Base-by-base conservation (phyloP, 345 rosid species). In the Pistacia atlantica region DNA sequence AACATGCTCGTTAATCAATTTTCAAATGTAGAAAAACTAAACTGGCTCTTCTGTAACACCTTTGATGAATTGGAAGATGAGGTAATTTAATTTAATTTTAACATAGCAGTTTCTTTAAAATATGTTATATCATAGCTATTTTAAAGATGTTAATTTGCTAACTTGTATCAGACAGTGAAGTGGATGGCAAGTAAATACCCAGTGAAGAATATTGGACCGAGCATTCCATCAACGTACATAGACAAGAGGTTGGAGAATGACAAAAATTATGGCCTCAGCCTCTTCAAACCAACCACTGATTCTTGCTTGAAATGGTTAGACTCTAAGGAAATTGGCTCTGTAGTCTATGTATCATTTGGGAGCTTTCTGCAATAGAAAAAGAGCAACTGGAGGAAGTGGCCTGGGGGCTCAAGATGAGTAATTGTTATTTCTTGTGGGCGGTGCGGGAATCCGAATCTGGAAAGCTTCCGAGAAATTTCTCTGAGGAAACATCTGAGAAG, bases 331-430 rank as follows among this genome's bases (percentile, higher is more conserved):
- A 67, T 71, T 13, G 61, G 28, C 17, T 91, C 90, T 0, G 95
- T 91, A 1, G 80, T 88, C 56, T 88, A 88, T 13, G 81, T 84
- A 28, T 87, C 95, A 66, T 91, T 89, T 37, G 90, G 92, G 33
- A 91, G 95, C 77, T 28, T 89, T 89, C 86, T 20, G 66, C 57
- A 17, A 71, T 84, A 2, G 84, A 78, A 58, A 83, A 83, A 57
- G 82, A 82, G 13, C 90, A 89, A 73, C 88, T 86, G 89, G 78
- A 60, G 67, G 91, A 91, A 65, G 45, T 91, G 4, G 90, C 89
- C 0, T 38, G 57, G 25, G 92, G 88, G 7, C 80, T 89, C 18
- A 89, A 80, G 71, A 56, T 51, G 58, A 84, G 62, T 49, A 66
- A 72, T 65, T 20, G 25, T 63, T 51, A 20, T 72, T 87, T 86